Evolutionary conservation across 2,329 filamentous ascomycete genomes (phyloP).

Genomic region (Sporothrix phasma): DNA sequence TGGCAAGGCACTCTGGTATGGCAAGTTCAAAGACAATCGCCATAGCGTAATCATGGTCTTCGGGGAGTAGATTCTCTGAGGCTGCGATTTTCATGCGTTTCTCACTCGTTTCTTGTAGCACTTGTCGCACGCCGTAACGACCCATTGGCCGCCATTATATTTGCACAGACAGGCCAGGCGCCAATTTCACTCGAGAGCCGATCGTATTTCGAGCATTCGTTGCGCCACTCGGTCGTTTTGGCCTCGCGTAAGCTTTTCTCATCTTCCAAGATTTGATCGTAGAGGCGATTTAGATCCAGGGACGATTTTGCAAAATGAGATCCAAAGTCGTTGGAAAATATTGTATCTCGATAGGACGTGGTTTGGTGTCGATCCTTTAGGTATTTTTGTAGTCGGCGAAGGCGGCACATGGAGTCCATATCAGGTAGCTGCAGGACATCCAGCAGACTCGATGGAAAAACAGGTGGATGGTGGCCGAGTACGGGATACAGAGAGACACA

Average conservation of each 20-base stretch:
- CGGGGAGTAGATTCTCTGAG: slow-evolving; percentile 33
- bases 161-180: slow-evolving; percentile 26
- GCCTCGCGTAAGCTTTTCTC: slow-evolving; percentile 14
- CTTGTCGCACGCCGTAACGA: slow-evolving; percentile 26
- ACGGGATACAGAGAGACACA: slow-evolving; percentile 36
- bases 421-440: slow-evolving; percentile 44
- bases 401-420: slow-evolving; percentile 37
- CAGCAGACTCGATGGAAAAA: slow-evolving; percentile 39
- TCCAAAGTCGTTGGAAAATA: slow-evolving; percentile 38
- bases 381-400: slow-evolving; percentile 41
- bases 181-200: slow-evolving; percentile 25
- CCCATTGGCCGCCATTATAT: slow-evolving; percentile 19
- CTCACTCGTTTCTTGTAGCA: slow-evolving; percentile 27
- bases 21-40: slow-evolving; percentile 33
- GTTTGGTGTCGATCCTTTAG: slow-evolving; percentile 30
- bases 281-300: slow-evolving; percentile 17
- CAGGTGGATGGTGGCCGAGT: slow-evolving; percentile 40
- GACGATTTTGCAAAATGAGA: slow-evolving; percentile 35
- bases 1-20: slow-evolving; percentile 26
- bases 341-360: slow-evolving; percentile 23
- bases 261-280: slow-evolving; percentile 21
- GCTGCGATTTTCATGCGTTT: slow-evolving; percentile 29
- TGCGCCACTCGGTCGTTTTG: slow-evolving; percentile 29
- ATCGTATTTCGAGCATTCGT: slow-evolving; percentile 25
- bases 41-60: slow-evolving; percentile 24